Percentiles rank a stretch among this genome's conserved stretches.
phyloP scores from a whole-genome alignment of 148 eudicot genomes.

The Suaeda aralocaspica region DNA sequence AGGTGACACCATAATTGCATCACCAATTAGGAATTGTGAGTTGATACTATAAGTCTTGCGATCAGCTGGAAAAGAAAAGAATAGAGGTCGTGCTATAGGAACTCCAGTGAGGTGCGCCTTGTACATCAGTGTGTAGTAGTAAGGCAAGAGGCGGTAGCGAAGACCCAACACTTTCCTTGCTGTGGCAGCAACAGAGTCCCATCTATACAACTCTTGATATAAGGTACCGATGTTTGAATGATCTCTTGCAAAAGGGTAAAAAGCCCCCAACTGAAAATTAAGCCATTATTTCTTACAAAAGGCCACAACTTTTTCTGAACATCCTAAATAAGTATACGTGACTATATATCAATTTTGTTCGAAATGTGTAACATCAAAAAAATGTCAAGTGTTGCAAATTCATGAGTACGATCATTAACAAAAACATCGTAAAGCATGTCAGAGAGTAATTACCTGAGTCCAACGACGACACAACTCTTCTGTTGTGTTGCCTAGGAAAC shows the following conservation, averaged over 20 bases:
- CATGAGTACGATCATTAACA: too few species aligned
- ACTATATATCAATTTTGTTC: too few species aligned
- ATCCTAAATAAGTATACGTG: too few species aligned
- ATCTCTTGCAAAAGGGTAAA: constrained; percentile 87
- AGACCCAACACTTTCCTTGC: constrained; percentile 72
- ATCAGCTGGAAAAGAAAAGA: constrained; percentile 71
- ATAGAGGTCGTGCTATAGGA: constrained; percentile 74
- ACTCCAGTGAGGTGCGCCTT: constrained; percentile 56
- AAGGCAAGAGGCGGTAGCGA: constrained; percentile 72
- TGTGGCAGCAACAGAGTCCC: constrained; percentile 73
- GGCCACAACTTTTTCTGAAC: too few species aligned
- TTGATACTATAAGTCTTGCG: constrained; percentile 48
- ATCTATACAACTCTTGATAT: constrained; percentile 68
- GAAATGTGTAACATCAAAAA: too few species aligned
- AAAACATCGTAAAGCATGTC: too few species aligned
- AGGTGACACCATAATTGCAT: constrained; percentile 78
- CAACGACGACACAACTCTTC: constrained; percentile 85
- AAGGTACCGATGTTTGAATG: constrained; percentile 37
- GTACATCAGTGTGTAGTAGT: constrained; percentile 63
- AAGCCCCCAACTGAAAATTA: constrained; percentile 85
- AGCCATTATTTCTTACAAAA: too few species aligned
- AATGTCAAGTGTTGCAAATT: too few species aligned
- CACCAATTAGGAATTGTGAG: constrained; percentile 69
- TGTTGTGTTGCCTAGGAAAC: constrained; percentile 56
- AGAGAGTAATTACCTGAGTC: constrained; percentile 54